Base-by-base conservation (phyloP, 129 eudicot genomes). In the Mikania micrantha region DNA sequence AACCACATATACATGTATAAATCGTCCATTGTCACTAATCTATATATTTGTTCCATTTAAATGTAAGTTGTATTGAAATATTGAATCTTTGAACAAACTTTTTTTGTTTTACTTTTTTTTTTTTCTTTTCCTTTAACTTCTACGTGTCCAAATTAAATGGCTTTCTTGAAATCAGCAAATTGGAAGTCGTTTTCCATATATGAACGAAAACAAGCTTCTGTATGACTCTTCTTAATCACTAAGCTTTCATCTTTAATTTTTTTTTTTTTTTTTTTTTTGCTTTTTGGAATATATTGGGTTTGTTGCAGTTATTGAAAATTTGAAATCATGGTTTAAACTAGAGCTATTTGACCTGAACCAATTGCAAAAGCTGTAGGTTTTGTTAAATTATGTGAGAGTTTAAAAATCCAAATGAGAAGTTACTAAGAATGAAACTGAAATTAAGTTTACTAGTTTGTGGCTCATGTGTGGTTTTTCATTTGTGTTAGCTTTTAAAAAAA, bases 91-190 rank as follows among this genome's bases (percentile, higher is more conserved):
- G 63, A 60, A 75, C 32, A 58, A 75, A 45, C 69, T 75, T 59
- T 60, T 58, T 24, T 42, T 56, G 22, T 35, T 38, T 17, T 32
- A 16, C 44, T 59, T 67, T 36, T 67, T 75, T 57, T 34, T 9
- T 32, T 35, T 66, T 75, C n/a, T n/a, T n/a, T n/a, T n/a, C n/a
- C n/a, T n/a, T n/a, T n/a, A n/a, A n/a, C n/a, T n/a, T 65, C 78
- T 41, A 57, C 53, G 38, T 54, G 24, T 75, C 74, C 74, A 59
- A 45, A 67, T 39, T 69, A 59, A 45, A 67, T 39, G 41, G 47
- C 74, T 75, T 76, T 68, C 54, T 75, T 67, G 80, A 64, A 50
- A 73, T 53, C 35, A 38, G 22, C 24, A 38, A 59, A 73, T 64
- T 36, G 16, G 17, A 38, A 48, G 53, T 60, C 65, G 41, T 73